Percentiles rank a stretch among this genome's conserved stretches.
Evolutionary conservation across 495 filamentous ascomycete genomes (phyloP).

Genomic region (Niebla homalea): DNA sequence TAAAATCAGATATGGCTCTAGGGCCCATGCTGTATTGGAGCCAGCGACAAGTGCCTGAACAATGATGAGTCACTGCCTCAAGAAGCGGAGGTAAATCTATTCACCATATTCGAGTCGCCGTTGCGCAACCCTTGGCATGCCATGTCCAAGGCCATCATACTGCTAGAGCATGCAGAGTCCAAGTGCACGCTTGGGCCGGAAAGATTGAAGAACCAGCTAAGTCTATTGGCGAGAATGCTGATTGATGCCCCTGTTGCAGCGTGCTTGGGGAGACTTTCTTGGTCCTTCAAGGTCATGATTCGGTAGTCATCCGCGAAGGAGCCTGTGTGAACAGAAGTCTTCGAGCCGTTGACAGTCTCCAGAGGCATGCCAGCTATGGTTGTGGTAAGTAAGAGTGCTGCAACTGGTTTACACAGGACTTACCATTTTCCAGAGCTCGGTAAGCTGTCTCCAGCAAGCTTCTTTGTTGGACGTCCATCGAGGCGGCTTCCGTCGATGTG

Average conservation of each 20-base stretch:
- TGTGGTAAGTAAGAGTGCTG: neutral
- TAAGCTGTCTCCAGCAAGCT: slow-evolving; percentile 41
- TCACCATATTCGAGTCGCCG: slow-evolving; percentile 18
- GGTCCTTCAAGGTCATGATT: slow-evolving; percentile 29
- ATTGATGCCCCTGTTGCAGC: slow-evolving; percentile 33
- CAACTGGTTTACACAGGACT: neutral
- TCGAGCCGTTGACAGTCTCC: slow-evolving; percentile 24
- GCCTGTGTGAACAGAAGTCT: slow-evolving; percentile 40
- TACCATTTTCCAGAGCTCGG: slow-evolving; percentile 38
- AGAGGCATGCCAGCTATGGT: slow-evolving; percentile 45
- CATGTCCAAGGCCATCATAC: slow-evolving; percentile 25
- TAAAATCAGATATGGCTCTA: too few relatives aligned
- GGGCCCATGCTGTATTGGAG: neutral
- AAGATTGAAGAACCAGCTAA: slow-evolving; percentile 26
- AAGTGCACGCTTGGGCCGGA: slow-evolving; percentile 23
- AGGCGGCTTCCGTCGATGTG: slow-evolving; percentile 3
- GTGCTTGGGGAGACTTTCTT: slow-evolving; percentile 31
- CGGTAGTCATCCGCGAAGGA: slow-evolving; percentile 38
- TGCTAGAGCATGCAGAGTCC: slow-evolving; percentile 29
- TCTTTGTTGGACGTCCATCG: slow-evolving; percentile 40
- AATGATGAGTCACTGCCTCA: slow-evolving; percentile 23
- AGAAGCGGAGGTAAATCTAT: slow-evolving; percentile 5
- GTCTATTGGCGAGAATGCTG: slow-evolving; percentile 25
- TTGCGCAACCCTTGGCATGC: slow-evolving; percentile 20
- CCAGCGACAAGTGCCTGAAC: slow-evolving; percentile 13